phyloP scores from a whole-genome alignment of 257 asterid species.

The Plantago elongata region DNA sequence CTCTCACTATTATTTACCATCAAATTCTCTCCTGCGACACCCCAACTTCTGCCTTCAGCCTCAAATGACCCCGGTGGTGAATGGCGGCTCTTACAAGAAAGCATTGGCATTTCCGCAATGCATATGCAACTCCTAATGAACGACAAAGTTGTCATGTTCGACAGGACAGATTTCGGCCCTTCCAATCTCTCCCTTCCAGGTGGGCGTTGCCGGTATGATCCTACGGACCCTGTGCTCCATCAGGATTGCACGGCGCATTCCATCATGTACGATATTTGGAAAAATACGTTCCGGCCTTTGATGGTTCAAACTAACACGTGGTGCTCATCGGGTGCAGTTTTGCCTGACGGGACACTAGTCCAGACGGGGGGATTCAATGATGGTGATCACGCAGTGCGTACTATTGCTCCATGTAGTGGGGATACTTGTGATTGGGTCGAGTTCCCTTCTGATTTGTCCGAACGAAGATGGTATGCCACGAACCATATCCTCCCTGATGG shows the following conservation, averaged over 20 bases:
- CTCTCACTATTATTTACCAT: constrained; percentile 10
- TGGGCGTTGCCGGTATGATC: constrained; percentile 42
- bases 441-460: constrained; percentile 26
- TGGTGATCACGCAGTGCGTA: constrained; percentile 44
- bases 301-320: constrained; percentile 60
- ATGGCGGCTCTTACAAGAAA: constrained; percentile 39
- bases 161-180: constrained; percentile 65
- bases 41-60: constrained; percentile 8
- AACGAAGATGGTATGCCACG: constrained; percentile 64
- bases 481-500: constrained; percentile 66
- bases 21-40: constrained; percentile 11
- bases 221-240: constrained; percentile 30
- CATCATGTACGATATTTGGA: constrained; percentile 36
- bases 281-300: constrained; percentile 36
- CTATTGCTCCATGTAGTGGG: constrained; percentile 32
- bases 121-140: constrained; percentile 71
- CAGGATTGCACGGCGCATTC: constrained; percentile 79
- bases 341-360: constrained; percentile 50
- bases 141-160: constrained; percentile 58
- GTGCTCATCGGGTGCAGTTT: constrained; percentile 77
- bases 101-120: constrained; percentile 75
- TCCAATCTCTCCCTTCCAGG: constrained; percentile 53
- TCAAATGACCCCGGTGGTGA: constrained; percentile 21
- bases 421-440: constrained; percentile 50
- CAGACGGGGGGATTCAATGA: constrained; percentile 78